Evolutionary conservation across 176 grass and related monocot species (phyloP), one percentile per base, ranked within the genome.

Genomic region (Calamus simplicifolius): DNA sequence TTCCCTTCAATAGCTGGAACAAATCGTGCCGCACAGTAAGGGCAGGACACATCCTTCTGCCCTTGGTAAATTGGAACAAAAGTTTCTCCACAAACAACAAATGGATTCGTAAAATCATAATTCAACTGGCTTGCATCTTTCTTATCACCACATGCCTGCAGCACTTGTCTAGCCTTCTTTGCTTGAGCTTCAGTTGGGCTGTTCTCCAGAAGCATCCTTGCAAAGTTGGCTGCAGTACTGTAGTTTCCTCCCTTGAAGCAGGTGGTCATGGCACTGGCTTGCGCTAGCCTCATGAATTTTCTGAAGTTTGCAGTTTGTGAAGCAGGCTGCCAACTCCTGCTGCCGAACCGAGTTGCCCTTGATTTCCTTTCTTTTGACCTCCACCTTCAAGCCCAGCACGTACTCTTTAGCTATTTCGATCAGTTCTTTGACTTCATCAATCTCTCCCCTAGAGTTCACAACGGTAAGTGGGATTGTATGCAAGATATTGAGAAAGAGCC

Each of bases 381-480:
- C 93, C 53, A 88, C 92, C 63, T 71, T 97, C 54, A 97, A 81
- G 63, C 93, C 93, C 16, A 92, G 76, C 17, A 92, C 84, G 50
- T 97, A 97, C 30, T 97, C 93, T 62, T 62, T 85, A 50, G 80
- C 93, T 56, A 97, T 97, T 66, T 88, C 84, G 6, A 92, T 88
- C 61, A 97, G 61, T 69, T 97, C 87, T 56, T 97, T 97, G 54
- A 97, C 81, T 71, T 97, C 93, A 78, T 97, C 93, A 57, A 88
- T 87, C 75, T 97, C 93, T 49, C 87, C 81, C 13, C 87, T 70
- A 6, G 87, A 92, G 55, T 85, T 87, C 19, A 97, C 87, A 15
- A 97, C 81, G 23, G 88, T 59, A 52, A 97, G 62, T 17, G 93
- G 93, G 50, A 97, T 78, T 28, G 78, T 82, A 51, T 97, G 84